These are phyloP conservation scores for Nothomitra cinnamomea DNA, from an alignment of 2,329 filamentous ascomycete species.

Conservation along the genomic window DNA sequence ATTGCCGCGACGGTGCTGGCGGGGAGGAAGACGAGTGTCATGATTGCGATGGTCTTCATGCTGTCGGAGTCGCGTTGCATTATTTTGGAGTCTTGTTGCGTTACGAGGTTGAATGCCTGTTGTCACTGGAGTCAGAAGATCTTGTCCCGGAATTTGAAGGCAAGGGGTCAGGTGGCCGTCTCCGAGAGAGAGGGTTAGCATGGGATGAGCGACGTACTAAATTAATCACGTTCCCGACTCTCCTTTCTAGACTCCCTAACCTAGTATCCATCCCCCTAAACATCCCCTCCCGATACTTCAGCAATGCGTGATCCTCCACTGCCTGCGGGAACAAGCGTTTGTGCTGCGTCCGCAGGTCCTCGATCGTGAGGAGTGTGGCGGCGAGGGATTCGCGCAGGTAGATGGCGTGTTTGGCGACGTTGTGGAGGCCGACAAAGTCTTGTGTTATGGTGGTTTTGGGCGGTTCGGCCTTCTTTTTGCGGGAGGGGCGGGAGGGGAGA, in stretches of 20 bases:
- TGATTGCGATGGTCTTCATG: constrained; percentile 29
- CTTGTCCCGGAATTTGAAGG: no score
- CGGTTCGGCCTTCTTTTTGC: constrained; percentile 7
- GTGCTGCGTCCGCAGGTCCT: constrained; percentile 15
- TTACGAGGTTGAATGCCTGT: constrained; percentile 23
- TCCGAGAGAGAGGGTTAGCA: no score
- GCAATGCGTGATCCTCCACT: constrained; percentile 10
- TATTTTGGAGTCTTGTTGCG: constrained; percentile 21
- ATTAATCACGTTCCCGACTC: constrained; percentile 23
- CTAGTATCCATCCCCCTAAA: constrained; percentile 21
- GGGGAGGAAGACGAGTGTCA: constrained; percentile 28
- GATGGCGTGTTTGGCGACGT: constrained; percentile 23
- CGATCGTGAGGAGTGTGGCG: constrained; percentile 16
- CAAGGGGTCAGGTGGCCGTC: no score
- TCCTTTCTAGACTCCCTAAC: constrained; percentile 19
- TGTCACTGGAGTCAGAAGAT: no score
- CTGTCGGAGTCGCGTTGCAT: constrained; percentile 23
- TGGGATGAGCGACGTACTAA: constrained; percentile 12
- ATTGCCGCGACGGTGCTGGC: constrained; percentile 13
- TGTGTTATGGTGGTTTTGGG: constrained; percentile 9
- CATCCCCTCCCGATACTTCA: constrained; percentile 18
- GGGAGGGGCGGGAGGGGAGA: no score
- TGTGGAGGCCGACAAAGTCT: constrained; percentile 19
- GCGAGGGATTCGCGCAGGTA: constrained; percentile 22
- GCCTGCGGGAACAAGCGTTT: constrained; percentile 7